Evolutionary conservation across 148 eudicot species (phyloP).

Genomic region (Simmondsia chinensis): DNA sequence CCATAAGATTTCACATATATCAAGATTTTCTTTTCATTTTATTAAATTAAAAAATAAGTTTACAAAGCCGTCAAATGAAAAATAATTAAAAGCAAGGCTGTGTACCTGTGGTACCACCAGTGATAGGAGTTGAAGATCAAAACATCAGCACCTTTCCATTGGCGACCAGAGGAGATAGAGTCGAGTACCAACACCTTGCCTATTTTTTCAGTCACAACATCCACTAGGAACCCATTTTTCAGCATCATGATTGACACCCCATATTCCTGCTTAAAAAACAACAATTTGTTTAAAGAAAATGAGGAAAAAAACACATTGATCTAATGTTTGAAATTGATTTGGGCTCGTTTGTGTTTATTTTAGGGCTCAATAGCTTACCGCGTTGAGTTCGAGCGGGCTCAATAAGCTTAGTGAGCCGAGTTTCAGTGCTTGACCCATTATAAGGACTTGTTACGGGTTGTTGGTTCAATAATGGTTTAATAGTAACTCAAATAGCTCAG

Average conservation of each 20-base stretch:
- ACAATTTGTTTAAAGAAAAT: neutral
- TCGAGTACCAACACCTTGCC: conserved; percentile 43
- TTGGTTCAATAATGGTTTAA: too few relatives aligned
- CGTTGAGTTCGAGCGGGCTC: too few relatives aligned
- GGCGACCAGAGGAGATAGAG: conserved; percentile 26
- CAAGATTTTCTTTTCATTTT: neutral
- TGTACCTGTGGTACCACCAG: conserved; percentile 47
- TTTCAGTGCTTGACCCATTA: too few relatives aligned
- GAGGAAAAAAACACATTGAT: too few relatives aligned
- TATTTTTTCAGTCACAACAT: conserved; percentile 21
- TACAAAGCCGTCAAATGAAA: too few relatives aligned
- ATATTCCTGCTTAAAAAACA: conserved; percentile 46
- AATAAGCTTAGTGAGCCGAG: too few relatives aligned
- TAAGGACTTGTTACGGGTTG: too few relatives aligned
- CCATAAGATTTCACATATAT: neutral
- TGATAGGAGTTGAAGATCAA: conserved; percentile 63
- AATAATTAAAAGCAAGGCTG: too few relatives aligned
- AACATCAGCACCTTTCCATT: conserved; percentile 45
- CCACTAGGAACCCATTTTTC: conserved; percentile 47
- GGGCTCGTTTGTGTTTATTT: too few relatives aligned
- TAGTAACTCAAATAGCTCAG: too few relatives aligned
- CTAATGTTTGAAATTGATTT: too few relatives aligned
- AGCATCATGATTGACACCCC: conserved; percentile 28
- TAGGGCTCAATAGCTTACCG: too few relatives aligned
- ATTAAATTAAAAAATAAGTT: neutral